These are phyloP conservation scores for Colletotrichum higginsianum DNA, from an alignment of 2,329 filamentous ascomycete species.

Conservation along the genomic window DNA sequence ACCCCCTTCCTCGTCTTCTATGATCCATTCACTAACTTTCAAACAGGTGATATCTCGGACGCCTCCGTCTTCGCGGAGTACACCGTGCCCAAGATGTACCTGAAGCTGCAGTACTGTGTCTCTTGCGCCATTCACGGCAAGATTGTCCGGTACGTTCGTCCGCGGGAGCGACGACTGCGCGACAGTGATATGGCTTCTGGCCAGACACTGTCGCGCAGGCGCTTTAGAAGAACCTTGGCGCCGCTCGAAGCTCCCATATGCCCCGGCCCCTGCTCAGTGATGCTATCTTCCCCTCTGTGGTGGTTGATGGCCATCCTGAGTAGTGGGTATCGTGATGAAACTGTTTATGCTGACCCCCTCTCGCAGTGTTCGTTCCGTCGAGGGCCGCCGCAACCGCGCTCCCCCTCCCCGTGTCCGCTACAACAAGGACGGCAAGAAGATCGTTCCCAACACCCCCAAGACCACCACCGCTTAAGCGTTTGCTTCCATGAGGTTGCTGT, in stretches of 20 bases:
- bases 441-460: constrained; percentile 86
- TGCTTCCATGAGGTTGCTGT: neutral
- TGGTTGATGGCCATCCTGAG: neutral
- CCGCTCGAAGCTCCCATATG: constrained; percentile 53
- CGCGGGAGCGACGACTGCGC: constrained; percentile 72
- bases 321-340: constrained; percentile 36
- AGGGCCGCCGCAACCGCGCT: constrained; percentile 98
- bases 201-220: constrained; percentile 57
- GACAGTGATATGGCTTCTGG: constrained; percentile 38
- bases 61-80: constrained; percentile 99
- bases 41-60: constrained; percentile 98
- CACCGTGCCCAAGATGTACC: constrained; percentile 99
- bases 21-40: constrained; percentile 31
- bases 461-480: constrained; percentile 57
- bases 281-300: neutral
- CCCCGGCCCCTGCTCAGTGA: neutral
- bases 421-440: constrained; percentile 99
- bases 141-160: constrained; percentile 97
- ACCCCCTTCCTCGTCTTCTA: neutral
- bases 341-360: constrained; percentile 56
- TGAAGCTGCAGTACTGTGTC: constrained; percentile 99
- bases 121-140: constrained; percentile 99
- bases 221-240: constrained; percentile 74
- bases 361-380: constrained; percentile 92
- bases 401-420: constrained; percentile 97